phyloP scores from a whole-genome alignment of 2,329 filamentous ascomycete genomes.

The Phyllosticta citrichinensis region DNA sequence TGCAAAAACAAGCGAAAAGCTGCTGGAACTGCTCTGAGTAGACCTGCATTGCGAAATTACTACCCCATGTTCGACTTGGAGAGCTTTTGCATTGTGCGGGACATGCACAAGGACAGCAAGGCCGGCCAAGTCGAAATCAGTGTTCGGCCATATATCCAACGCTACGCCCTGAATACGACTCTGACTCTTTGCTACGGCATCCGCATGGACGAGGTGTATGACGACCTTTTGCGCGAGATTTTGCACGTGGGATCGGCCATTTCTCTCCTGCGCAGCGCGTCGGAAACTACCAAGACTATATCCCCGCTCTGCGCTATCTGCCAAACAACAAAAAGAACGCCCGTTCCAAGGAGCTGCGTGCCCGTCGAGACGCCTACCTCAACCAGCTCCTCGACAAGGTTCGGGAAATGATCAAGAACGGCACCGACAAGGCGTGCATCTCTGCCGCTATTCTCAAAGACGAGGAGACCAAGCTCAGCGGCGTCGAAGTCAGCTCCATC shows the following conservation, averaged over 20 bases:
- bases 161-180: constrained; percentile 45
- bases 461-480: constrained; percentile 42
- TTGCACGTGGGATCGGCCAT: constrained; percentile 44
- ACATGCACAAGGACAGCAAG: constrained; percentile 36
- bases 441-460: constrained; percentile 45
- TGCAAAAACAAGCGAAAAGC: constrained; percentile 46
- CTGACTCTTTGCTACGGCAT: constrained; percentile 47
- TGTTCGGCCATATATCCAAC: constrained; percentile 42
- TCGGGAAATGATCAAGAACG: constrained; percentile 40
- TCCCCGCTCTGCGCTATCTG: constrained; percentile 40
- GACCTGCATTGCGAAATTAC: constrained; percentile 39
- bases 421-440: constrained; percentile 46
- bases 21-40: constrained; percentile 37
- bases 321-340: constrained; percentile 44
- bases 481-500: constrained; percentile 45
- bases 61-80: constrained; percentile 46
- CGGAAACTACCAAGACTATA: constrained; percentile 46
- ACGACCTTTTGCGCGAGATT: constrained; percentile 42
- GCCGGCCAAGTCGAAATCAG: constrained; percentile 34
- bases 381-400: constrained; percentile 42
- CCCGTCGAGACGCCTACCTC: constrained; percentile 40
- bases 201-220: constrained; percentile 45
- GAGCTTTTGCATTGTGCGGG: constrained; percentile 40
- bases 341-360: constrained; percentile 37
- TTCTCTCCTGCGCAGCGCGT: constrained; percentile 39